phyloP scores from a whole-genome alignment of 2,329 filamentous ascomycete species.

The Colletotrichum sp. region DNA sequence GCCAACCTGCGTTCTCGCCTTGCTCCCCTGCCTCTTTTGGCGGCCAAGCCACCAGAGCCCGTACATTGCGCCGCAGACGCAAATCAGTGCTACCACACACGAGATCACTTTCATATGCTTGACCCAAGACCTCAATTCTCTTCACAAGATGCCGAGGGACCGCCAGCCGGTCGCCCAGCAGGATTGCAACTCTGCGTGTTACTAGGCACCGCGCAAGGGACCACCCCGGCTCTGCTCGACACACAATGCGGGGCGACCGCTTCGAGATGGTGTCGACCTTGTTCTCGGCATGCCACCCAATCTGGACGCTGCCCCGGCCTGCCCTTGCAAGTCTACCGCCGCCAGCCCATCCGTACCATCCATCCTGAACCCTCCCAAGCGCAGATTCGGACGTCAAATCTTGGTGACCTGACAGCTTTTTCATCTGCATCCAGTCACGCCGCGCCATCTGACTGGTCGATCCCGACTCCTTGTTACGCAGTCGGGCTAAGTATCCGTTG shows the following conservation, averaged over 20 bases:
- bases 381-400: background rate
- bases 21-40: background rate
- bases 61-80: background rate
- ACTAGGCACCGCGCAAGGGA: background rate
- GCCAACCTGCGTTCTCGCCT: background rate
- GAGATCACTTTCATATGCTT: constrained; percentile 22
- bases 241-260: constrained; percentile 20
- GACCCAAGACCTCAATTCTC: background rate
- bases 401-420: constrained; percentile 4
- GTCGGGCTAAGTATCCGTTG: background rate
- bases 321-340: constrained; percentile 12
- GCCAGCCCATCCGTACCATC: background rate
- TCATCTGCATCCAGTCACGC: background rate
- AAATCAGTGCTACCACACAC: background rate
- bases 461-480: background rate
- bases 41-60: background rate
- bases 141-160: constrained; percentile 22
- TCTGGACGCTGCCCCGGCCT: constrained; percentile 18
- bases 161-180: background rate
- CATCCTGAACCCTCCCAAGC: background rate
- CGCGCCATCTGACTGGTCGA: constrained; percentile 16
- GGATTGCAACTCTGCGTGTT: constrained; percentile 15
- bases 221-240: constrained; percentile 11
- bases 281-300: constrained; percentile 20
- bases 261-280: constrained; percentile 23